Conservation (phyloP, 306 rosid genomes). For the Castanea crenata region DNA sequence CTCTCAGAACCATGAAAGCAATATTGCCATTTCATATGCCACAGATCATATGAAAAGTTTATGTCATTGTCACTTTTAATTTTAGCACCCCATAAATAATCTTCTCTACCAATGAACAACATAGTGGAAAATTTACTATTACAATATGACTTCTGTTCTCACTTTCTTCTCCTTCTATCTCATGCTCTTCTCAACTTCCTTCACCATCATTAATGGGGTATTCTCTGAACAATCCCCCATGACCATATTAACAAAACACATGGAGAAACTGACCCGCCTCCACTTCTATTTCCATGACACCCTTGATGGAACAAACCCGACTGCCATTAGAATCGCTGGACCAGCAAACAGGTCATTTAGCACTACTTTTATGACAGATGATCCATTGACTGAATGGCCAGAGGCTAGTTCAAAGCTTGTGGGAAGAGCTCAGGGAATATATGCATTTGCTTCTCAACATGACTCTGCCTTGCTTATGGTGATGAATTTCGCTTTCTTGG, state of each 20-base stretch:
- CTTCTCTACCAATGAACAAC: background rate
- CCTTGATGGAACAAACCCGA: slow-evolving; percentile 25
- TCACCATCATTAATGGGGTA: background rate
- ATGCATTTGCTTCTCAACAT: slow-evolving; percentile 40
- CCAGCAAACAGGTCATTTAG: slow-evolving; percentile 22
- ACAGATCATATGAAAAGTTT: no score
- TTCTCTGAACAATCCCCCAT: slow-evolving; percentile 14
- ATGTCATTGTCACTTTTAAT: background rate
- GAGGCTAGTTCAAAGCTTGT: slow-evolving; percentile 27
- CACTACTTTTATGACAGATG: slow-evolving; percentile 18
- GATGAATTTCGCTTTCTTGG: slow-evolving; percentile 29
- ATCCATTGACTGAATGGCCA: slow-evolving; percentile 28
- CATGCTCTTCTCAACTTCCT: slow-evolving; percentile 3
- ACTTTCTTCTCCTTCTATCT: background rate
- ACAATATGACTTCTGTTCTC: slow-evolving; percentile 10
- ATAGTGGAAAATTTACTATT: background rate
- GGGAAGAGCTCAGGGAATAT: slow-evolving; percentile 43
- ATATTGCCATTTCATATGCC: no score
- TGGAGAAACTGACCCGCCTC: slow-evolving; percentile 36
- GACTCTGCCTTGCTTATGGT: slow-evolving; percentile 35
- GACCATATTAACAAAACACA: background rate
- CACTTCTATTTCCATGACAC: slow-evolving; percentile 55
- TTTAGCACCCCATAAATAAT: background rate
- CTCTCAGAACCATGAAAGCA: no score
- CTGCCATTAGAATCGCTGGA: slow-evolving; percentile 18